A percentile compares a stretch with the other conserved stretches of the same genome.
Conservation (phyloP, 495 filamentous ascomycete species). For the Ramalina intermedia region DNA sequence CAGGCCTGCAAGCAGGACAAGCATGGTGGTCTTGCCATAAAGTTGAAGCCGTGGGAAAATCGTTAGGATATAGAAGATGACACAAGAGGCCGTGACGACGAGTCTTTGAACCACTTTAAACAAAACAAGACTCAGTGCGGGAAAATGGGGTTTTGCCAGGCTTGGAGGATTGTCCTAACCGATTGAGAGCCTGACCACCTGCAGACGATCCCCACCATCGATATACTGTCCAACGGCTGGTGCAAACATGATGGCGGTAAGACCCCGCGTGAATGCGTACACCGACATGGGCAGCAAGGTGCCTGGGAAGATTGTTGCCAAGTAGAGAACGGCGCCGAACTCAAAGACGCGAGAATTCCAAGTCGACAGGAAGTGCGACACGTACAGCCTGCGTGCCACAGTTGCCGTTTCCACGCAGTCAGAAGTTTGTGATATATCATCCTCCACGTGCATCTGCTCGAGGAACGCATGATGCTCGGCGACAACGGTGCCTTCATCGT, state of each 20-base stretch:
- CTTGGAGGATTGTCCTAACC: constrained; percentile 11
- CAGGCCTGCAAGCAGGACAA: constrained; percentile 21
- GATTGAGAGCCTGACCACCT: constrained; percentile 9
- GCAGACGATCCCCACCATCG: constrained; percentile 17
- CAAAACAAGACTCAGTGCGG: constrained; percentile 24
- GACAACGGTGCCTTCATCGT: no score
- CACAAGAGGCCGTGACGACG: constrained; percentile 21
- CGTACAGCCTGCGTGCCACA: constrained; percentile 21
- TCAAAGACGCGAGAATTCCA: constrained; percentile 51
- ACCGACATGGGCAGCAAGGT: constrained; percentile 30
- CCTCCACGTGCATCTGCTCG: no score
- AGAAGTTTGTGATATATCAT: neutral
- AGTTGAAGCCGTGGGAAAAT: neutral
- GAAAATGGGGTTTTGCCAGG: neutral
- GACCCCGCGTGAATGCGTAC: constrained; percentile 17
- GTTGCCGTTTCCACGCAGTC: neutral
- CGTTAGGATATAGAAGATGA: constrained; percentile 25
- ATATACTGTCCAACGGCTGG: constrained; percentile 31
- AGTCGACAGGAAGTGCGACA: constrained; percentile 44
- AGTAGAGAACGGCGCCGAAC: constrained; percentile 38
- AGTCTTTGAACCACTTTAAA: constrained; percentile 6
- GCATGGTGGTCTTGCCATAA: neutral
- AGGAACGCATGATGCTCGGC: no score
- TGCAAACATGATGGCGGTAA: constrained; percentile 23
- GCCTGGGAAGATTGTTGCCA: constrained; percentile 34